Percentiles rank a stretch among this genome's conserved stretches.
These are phyloP conservation scores for Allium cepa DNA, from an alignment of 106 monocot species.

Conservation along the genomic window DNA sequence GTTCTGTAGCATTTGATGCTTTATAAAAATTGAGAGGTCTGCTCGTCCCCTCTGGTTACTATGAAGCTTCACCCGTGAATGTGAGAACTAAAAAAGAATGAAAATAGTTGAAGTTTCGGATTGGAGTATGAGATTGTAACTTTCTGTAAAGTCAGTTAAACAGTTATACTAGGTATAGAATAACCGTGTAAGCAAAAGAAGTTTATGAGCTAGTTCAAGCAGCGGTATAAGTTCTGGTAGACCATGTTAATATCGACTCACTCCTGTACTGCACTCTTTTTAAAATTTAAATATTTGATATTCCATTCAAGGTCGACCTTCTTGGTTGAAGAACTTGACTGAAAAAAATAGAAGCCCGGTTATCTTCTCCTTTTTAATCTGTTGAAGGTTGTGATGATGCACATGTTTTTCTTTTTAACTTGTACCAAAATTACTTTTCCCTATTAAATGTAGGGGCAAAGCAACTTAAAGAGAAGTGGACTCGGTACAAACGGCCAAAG, in stretches of 20 bases:
- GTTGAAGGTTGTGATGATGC: not conserved
- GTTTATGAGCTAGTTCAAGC: no score
- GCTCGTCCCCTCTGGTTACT: no score
- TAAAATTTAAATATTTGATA: not conserved
- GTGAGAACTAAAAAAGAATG: no score
- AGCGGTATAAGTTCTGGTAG: no score
- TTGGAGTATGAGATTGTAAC: no score
- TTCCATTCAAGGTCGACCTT: not conserved
- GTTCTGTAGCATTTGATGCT: no score
- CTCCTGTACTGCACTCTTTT: not conserved
- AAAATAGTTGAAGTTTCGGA: no score
- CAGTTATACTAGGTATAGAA: no score
- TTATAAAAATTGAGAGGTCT: no score
- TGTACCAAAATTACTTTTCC: not conserved
- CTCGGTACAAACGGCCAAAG: conserved; percentile 19
- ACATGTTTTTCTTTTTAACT: not conserved
- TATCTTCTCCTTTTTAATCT: not conserved
- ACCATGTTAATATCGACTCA: not conserved
- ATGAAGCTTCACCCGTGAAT: no score
- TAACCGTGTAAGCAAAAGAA: no score
- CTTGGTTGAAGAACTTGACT: not conserved
- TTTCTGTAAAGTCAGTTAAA: no score
- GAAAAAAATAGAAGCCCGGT: not conserved
- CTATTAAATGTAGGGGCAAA: conserved; percentile 34
- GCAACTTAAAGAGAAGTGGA: conserved; percentile 62